A percentile compares a stretch with the other conserved stretches of the same genome.
phyloP scores from a whole-genome alignment of 768 basidiomycete species.

The Strobilomyces echinocephalus region DNA sequence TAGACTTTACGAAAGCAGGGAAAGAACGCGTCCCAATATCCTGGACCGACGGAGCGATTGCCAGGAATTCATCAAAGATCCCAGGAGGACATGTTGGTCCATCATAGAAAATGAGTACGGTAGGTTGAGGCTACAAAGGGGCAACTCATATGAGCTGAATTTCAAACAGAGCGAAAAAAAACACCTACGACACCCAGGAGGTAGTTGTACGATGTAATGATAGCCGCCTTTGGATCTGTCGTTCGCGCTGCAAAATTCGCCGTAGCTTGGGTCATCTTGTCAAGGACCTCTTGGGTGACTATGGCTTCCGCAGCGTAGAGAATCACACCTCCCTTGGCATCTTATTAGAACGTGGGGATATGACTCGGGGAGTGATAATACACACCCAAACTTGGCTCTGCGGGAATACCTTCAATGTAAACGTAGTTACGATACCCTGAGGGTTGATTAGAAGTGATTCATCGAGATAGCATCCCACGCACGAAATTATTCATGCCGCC shows the following conservation, averaged over 20 bases:
- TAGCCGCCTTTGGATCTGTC: conserved; percentile 22
- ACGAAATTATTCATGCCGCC: conserved; percentile 64
- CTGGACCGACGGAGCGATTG: conserved; percentile 6
- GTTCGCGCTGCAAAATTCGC: conserved; percentile 18
- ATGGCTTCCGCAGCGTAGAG: conserved; percentile 13
- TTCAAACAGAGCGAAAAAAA: background rate
- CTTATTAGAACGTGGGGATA: background rate
- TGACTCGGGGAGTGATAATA: conserved; percentile 2
- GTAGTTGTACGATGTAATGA: conserved; percentile 28
- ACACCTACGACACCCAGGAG: background rate
- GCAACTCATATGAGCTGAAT: background rate
- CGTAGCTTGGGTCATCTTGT: conserved; percentile 16
- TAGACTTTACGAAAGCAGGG: conserved; percentile 8
- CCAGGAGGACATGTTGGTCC: background rate
- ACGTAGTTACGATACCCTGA: conserved; percentile 56
- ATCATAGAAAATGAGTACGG: background rate
- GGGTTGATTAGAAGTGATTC: background rate
- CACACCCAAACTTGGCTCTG: conserved; percentile 58
- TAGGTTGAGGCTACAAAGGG: background rate
- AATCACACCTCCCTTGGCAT: conserved; percentile 47
- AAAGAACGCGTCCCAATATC: conserved; percentile 14
- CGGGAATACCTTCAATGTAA: conserved; percentile 50
- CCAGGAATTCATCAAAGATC: conserved; percentile 17
- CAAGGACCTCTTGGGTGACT: background rate
- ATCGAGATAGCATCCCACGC: background rate